Percentiles rank a stretch among this genome's conserved stretches.
Conservation (phyloP, 306 rosid species). For the Rosa multiflora region DNA sequence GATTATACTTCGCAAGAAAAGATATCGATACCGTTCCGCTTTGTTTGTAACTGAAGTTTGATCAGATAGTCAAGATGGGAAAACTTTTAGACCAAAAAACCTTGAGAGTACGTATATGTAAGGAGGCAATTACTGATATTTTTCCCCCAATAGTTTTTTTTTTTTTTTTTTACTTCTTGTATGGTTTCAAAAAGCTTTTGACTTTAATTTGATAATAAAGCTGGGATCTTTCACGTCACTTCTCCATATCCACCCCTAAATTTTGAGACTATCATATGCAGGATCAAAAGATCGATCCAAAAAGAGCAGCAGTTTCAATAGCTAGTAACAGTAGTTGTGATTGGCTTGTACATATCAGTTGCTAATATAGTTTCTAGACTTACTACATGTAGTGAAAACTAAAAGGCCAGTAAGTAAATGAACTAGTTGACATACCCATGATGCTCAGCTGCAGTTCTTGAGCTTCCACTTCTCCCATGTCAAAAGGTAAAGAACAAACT, state of each 20-base stretch:
- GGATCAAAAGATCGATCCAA: not conserved
- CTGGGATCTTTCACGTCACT: not conserved
- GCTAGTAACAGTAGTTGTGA: not conserved
- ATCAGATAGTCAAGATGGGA: not conserved
- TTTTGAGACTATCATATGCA: not conserved
- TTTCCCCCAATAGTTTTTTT: not conserved
- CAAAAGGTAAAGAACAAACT: conserved; percentile 14
- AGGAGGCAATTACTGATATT: not conserved
- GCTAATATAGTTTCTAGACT: not conserved
- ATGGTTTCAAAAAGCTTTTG: not conserved
- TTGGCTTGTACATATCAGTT: not conserved
- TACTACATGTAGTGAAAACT: not conserved
- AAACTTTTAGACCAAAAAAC: not conserved
- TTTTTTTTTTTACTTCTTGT: not conserved
- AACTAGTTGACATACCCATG: conserved; percentile 12
- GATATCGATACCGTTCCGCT: not conserved
- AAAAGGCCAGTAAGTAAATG: not conserved
- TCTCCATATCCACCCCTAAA: not conserved
- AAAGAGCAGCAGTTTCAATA: not conserved
- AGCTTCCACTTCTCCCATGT: conserved; percentile 26
- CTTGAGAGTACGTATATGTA: not conserved
- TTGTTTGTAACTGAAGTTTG: not conserved
- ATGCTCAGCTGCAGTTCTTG: conserved; percentile 25
- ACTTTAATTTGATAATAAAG: not conserved
- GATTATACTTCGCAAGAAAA: not conserved